These are phyloP conservation scores for Gnaphalium uliginosum DNA, from an alignment of 129 eudicot genomes.

Conservation along the genomic window DNA sequence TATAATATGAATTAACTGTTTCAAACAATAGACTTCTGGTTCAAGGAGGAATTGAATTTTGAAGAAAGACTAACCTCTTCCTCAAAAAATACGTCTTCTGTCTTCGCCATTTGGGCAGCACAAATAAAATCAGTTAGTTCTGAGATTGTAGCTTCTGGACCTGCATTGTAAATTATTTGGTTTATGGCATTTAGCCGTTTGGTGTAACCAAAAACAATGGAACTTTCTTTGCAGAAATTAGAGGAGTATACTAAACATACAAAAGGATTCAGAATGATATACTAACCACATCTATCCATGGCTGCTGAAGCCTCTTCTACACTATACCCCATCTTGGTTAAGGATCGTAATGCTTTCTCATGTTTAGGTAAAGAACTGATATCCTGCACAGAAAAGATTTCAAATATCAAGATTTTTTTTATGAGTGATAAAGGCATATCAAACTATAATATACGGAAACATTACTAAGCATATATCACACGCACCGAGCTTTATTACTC, in stretches of 20 bases:
- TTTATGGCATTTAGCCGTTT: constrained; percentile 3
- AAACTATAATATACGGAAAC: constrained; percentile 2
- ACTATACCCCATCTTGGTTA: constrained; percentile 69
- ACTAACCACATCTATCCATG: constrained; percentile 85
- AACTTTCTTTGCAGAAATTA: not conserved
- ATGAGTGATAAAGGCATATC: not conserved
- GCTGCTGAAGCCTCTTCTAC: constrained; percentile 72
- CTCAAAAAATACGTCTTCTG: constrained; percentile 42
- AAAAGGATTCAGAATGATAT: not conserved
- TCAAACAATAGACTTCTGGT: not conserved
- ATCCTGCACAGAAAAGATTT: constrained; percentile 46
- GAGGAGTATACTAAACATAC: not conserved
- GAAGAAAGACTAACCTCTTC: constrained; percentile 42
- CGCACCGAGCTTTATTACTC: not conserved
- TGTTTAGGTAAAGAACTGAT: constrained; percentile 41
- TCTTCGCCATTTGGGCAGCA: constrained; percentile 82
- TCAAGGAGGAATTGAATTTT: not conserved
- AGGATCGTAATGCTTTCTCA: constrained; percentile 44
- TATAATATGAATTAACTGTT: not conserved
- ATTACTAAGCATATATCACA: not conserved
- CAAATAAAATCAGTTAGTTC: constrained; percentile 66
- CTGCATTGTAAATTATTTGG: constrained; percentile 32
- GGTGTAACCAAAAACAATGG: not conserved
- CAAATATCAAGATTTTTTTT: constrained; percentile 15
- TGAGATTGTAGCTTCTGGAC: constrained; percentile 56